Base-by-base conservation (phyloP, 176 grass and related monocot species). In the Avena atlantica region DNA sequence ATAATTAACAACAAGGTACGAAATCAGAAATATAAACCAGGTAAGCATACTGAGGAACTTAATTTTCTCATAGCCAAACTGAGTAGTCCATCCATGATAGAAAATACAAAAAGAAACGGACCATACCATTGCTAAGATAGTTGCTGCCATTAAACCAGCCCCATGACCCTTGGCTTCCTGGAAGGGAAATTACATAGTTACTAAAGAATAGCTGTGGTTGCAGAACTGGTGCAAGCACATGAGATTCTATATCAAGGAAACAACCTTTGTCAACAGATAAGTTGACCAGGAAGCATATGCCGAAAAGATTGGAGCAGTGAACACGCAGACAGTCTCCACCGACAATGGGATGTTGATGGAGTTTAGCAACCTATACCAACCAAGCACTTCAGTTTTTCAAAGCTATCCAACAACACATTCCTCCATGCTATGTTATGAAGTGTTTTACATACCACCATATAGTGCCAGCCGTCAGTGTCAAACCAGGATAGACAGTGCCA, bases 91-190 rank as follows among this genome's bases (percentile, higher is more conserved):
- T 77, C 74, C 49, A 53, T 10, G 31, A 55, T 49, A 55, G 49
- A 55, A 74, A 34, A 77, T 1, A 14, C 1, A 55, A 34, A 56
- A 3, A 12, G 15, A 56, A 77, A 77, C 49, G 56, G 74, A 77
- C 16, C 9, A 77, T 93, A 98, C 95, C 93, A 95, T 93, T 48
- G 95, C 95, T 47, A 98, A 84, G 61, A 98, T 87, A 78, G 81
- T 88, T 83, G 95, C 95, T 51, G 95, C 93, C 90, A 92, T 98
- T 58, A 98, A 85, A 83, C 95, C 95, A 90, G 95, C 95, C 86
- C 95, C 93, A 81, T 89, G 76, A 51, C 95, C 95, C 87, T 98
- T 98, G 19, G 92, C 95, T 93, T 98, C 95, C 95, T 98, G 42
- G 40, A 73, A 79, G 65, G 80, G 25, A 86, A 78, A 59, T 44